Evolutionary conservation across 352 stramenopile genomes (phyloP).

Genomic region (Elongisporangium anandrum): DNA sequence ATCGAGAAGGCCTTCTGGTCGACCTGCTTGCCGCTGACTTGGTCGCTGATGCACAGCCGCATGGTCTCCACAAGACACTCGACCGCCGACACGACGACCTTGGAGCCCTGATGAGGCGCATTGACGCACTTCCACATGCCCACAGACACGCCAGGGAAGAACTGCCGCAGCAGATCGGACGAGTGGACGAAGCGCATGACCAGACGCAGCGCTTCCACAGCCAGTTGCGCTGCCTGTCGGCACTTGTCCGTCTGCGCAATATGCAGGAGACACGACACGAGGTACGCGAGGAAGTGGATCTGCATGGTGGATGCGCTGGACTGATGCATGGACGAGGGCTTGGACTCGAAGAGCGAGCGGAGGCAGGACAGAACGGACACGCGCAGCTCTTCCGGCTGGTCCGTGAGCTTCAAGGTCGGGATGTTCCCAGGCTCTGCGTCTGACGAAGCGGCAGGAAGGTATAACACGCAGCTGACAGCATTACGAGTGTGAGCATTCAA

Average conservation of each 20-base stretch:
- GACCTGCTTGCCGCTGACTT: not conserved
- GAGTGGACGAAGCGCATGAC: slow-evolving; percentile 38
- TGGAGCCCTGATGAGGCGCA: slow-evolving; percentile 61
- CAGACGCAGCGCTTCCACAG: slow-evolving; percentile 33
- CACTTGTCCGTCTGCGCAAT: slow-evolving; percentile 49
- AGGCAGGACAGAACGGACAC: slow-evolving; percentile 44
- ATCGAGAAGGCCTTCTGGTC: slow-evolving; percentile 6
- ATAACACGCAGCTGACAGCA: slow-evolving; percentile 33
- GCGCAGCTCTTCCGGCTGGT: slow-evolving; percentile 59
- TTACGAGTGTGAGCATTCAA: no score
- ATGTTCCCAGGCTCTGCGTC: slow-evolving; percentile 2
- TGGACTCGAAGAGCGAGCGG: slow-evolving; percentile 19
- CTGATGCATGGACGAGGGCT: slow-evolving; percentile 12
- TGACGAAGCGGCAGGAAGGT: slow-evolving; percentile 38
- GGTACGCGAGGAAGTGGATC: slow-evolving; percentile 68
- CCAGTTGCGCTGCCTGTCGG: slow-evolving; percentile 27
- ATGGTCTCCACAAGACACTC: slow-evolving; percentile 38
- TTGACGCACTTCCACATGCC: slow-evolving; percentile 63
- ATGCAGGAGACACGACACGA: slow-evolving; percentile 55
- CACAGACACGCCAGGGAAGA: slow-evolving; percentile 63
- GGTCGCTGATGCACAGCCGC: slow-evolving; percentile 21
- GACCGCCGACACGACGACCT: slow-evolving; percentile 55
- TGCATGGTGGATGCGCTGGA: slow-evolving; percentile 18
- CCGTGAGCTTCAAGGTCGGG: not conserved
- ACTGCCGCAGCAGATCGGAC: slow-evolving; percentile 39